Evolutionary conservation across 495 filamentous ascomycete species (phyloP), one percentile per base, ranked within the genome.

Genomic region (Amphirosellinia nigrospora): DNA sequence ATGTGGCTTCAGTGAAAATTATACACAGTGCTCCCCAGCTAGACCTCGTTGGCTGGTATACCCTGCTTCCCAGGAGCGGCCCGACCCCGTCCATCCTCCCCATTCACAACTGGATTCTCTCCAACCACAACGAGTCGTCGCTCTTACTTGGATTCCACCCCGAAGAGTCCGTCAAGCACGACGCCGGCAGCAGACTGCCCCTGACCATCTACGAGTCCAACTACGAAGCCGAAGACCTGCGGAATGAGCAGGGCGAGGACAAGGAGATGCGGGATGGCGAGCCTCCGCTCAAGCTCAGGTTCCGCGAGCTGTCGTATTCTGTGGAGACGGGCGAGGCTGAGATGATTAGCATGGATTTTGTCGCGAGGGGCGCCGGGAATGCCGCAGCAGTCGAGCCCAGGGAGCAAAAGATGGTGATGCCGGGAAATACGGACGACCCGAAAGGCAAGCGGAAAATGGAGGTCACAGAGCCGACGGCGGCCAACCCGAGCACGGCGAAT

Each of bases 31-130:
- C 79, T 41, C 93, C 93, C 0, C 80, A 87, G 11, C 90, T 97
- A 45, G 96, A 98, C 73, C 85, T 98, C 26, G 93, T 98, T 43
- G 96, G 94, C 79, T 97, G 95, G 93, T 99, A 95, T 85, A 92
- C 93, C n/a, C 88, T 93, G 11, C 83, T 93, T 26, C 88, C 93
- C 30, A 82, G 87, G 10, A 86, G 89, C 48, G 94, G 94, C 4
- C 96, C 96, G 78, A 87, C 70, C 70, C 81, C 26, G 74, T 84
- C 64, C 84, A 93, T 82, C 75, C 84, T 97, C 19, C 87, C 90
- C 11, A 88, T 97, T 70, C 92, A 97, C 79, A 84, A 84, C 66
- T 90, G 92, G 73, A 88, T 96, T 55, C 86, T 93, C 72, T 80
- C 89, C 60, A 74, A 86, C 34, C 86, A 91, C 75, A 97, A 95